Conservation (phyloP, 2,329 filamentous ascomycete genomes). For the Samsoniella hepiali region DNA sequence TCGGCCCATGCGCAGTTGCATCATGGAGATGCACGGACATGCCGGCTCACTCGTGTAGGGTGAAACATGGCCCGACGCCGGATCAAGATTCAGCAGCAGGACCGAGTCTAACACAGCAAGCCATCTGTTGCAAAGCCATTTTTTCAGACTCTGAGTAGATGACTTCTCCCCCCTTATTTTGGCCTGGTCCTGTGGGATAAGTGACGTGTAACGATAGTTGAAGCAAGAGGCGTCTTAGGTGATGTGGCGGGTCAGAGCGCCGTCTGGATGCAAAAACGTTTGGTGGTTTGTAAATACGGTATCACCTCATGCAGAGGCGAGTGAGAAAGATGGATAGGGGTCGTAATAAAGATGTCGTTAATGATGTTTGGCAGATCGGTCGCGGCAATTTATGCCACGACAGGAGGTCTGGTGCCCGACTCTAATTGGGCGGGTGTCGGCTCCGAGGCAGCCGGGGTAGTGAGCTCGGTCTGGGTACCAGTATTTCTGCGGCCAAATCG, state of each 20-base stretch:
- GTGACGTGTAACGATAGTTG: not conserved
- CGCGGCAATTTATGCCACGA: not conserved
- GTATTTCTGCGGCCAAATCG: conserved; percentile 31
- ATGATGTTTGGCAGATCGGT: not conserved
- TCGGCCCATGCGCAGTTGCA: not conserved
- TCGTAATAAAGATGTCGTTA: conserved; percentile 6
- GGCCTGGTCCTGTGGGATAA: conserved; percentile 7
- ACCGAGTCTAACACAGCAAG: not conserved
- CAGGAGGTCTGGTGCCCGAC: conserved; percentile 31
- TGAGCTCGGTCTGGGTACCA: conserved; percentile 20
- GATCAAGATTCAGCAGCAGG: not conserved
- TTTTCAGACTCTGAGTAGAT: not conserved
- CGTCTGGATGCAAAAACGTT: not conserved
- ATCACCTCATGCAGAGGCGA: not conserved
- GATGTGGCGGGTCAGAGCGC: conserved; percentile 1
- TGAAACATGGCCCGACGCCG: not conserved
- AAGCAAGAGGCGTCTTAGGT: not conserved
- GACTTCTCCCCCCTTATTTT: not conserved
- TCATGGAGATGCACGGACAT: not conserved
- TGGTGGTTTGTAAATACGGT: not conserved
- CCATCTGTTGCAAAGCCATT: not conserved
- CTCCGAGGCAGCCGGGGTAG: conserved; percentile 23
- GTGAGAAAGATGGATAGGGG: not conserved
- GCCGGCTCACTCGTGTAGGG: not conserved
- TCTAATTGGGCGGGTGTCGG: conserved; percentile 48